Evolutionary conservation across 1,139 yeast species (phyloP), one percentile per base, ranked within the genome.

Genomic region (Lodderomyces metapsilosis): DNA sequence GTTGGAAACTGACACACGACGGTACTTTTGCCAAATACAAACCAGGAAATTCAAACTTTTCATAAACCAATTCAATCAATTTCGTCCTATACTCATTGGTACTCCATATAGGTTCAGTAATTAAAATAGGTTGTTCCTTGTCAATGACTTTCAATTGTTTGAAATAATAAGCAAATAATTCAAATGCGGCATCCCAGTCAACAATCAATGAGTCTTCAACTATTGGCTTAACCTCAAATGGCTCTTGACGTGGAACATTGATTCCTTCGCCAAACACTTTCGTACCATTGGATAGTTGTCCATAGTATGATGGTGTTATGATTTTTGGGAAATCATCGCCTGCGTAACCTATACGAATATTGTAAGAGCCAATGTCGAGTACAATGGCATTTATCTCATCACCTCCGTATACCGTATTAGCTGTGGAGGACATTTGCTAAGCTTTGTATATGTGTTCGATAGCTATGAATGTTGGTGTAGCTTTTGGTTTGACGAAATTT

Each of bases 311-410:
- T 2, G 96, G 88, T 5, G 85, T 64, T 30, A 85, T 80, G 2
- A 84, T 68, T 50, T 85, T 81, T 6, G 98, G 98, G 45, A 82
- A 77, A 61, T 92, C 98, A 49, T 89, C 95, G 8, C 98, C 98
- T 4, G 98, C 95, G 61, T 80, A 91, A 1, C 98, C 98, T 18
- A 86, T 80, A 44, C 94, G 79, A 3, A 97, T 88, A 47, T 80
- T 70, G 50, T 74, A 80, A 9, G 96, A 83, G 20, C 98, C 98
- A 0, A 96, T 91, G 59, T 92, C 98, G 27, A 92, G 72, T 21
- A 92, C 95, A 6, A 92, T 73, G 28, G 98, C 96, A 48, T 88
- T 82, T 48, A 92, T 84, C 61, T 91, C 97, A 62, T 91, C 94
- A 45, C 78, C 78, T 30, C 76, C 78, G 44, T 71, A 72, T 10